These are phyloP conservation scores for Bonia amplexicaulis DNA, from an alignment of 176 grass and related monocot species.

Conservation along the genomic window DNA sequence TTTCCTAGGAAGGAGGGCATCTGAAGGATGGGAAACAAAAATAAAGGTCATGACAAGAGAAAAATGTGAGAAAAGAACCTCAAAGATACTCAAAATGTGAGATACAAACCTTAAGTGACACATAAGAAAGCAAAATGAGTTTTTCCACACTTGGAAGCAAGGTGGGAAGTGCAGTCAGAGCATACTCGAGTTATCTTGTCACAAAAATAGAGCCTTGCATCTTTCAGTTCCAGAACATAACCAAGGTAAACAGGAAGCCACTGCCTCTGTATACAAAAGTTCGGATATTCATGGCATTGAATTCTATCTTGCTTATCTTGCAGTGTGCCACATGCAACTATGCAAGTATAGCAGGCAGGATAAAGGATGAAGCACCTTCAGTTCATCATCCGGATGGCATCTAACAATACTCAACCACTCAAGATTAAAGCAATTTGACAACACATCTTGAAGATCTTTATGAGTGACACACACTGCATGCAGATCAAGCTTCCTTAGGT, in stretches of 20 bases:
- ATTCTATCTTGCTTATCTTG: background rate
- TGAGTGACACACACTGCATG: background rate
- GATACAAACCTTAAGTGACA: background rate
- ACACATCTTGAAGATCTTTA: slow-evolving; percentile 4
- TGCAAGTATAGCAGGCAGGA: background rate
- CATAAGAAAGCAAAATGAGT: background rate
- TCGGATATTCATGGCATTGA: background rate
- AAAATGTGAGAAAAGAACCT: background rate
- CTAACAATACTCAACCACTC: slow-evolving; percentile 4
- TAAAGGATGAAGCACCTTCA: background rate
- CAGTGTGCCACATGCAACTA: background rate
- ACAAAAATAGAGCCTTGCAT: background rate
- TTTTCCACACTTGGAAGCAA: background rate
- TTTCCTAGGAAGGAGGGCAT: background rate
- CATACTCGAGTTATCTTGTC: background rate
- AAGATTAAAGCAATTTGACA: background rate
- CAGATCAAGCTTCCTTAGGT: background rate
- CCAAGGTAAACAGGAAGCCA: background rate
- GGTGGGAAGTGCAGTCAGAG: background rate
- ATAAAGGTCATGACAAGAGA: background rate
- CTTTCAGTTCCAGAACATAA: background rate
- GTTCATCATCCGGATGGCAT: background rate
- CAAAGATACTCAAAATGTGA: too few species aligned
- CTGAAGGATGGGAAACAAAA: background rate
- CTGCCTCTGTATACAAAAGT: too few species aligned